Evolutionary conservation across 2,329 filamentous ascomycete genomes (phyloP).

Genomic region (Aspergillus melleus): DNA sequence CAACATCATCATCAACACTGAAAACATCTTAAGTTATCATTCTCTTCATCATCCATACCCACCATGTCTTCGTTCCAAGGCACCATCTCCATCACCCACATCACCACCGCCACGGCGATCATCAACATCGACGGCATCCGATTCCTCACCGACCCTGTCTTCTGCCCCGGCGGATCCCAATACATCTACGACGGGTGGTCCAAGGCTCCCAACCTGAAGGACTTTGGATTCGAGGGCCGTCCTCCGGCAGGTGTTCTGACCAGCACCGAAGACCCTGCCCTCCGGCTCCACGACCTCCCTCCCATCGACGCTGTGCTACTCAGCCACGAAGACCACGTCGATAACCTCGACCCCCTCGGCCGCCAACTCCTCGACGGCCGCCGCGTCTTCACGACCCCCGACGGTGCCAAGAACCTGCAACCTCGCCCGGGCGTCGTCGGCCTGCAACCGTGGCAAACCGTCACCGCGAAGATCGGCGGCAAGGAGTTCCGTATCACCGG

Average conservation of each 20-base stretch:
- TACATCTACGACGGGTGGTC: too few species aligned
- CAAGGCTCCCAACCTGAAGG: too few species aligned
- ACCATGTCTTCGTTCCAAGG: conserved; percentile 13
- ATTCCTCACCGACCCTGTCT: conserved; percentile 47
- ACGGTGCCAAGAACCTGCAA: conserved; percentile 43
- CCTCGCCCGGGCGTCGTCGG: too few species aligned
- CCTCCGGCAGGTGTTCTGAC: too few species aligned
- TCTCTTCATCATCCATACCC: background rate
- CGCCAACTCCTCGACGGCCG: conserved; percentile 47
- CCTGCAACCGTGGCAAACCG: too few species aligned
- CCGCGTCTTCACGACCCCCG: conserved; percentile 45
- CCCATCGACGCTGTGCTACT: conserved; percentile 49
- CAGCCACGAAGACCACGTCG: conserved; percentile 50
- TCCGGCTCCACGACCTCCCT: conserved; percentile 30
- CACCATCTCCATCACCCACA: conserved; percentile 41
- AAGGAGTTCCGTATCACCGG: conserved; percentile 41
- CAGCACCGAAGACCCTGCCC: background rate
- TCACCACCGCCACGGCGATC: conserved; percentile 50
- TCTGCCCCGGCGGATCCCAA: conserved; percentile 16
- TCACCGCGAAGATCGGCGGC: conserved; percentile 23
- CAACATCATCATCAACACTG: too few species aligned
- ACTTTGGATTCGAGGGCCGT: too few species aligned
- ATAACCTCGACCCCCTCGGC: conserved; percentile 49
- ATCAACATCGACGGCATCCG: conserved; percentile 42
- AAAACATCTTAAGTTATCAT: background rate